Conservation (phyloP, 2,329 filamentous ascomycete species). For the Alternaria sp. region DNA sequence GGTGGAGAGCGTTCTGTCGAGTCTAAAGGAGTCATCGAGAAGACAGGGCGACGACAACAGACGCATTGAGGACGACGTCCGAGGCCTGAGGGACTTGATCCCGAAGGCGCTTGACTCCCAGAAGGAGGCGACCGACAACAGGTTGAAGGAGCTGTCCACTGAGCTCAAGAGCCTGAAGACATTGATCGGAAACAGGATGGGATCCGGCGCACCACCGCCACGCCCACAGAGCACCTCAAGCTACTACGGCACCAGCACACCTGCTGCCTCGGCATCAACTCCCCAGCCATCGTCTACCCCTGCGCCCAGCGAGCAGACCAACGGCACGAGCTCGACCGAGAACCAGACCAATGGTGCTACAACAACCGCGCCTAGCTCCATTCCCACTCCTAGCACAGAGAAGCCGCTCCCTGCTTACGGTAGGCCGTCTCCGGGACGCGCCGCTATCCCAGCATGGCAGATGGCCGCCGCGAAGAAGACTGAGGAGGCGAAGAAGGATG, state of each 20-base stretch:
- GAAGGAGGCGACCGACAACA: constrained; percentile 81
- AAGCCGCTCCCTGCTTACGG: constrained; percentile 46
- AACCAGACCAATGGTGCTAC: constrained; percentile 32
- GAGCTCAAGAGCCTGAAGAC: constrained; percentile 95
- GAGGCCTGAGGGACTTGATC: constrained; percentile 81
- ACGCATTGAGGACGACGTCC: constrained; percentile 85
- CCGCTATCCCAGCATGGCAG: constrained; percentile 64
- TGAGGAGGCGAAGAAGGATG: constrained; percentile 56
- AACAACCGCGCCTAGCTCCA: constrained; percentile 13
- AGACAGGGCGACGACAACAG: constrained; percentile 88
- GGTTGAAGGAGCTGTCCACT: constrained; percentile 82
- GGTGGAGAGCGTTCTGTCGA: constrained; percentile 81
- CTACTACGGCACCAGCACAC: constrained; percentile 35
- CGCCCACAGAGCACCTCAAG: constrained; percentile 36
- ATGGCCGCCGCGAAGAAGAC: constrained; percentile 60
- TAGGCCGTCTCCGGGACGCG: constrained; percentile 46
- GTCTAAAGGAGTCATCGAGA: constrained; percentile 82
- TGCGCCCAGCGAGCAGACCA: constrained; percentile 34
- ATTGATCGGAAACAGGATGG: constrained; percentile 73
- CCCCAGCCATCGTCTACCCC: constrained; percentile 26
- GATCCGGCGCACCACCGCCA: constrained; percentile 36
- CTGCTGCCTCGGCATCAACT: constrained; percentile 29
- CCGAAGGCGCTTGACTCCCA: constrained; percentile 89
- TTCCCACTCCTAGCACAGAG: constrained; percentile 38
- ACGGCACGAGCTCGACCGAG: constrained; percentile 25